Base-by-base conservation (phyloP, 495 filamentous ascomycete species). In the Penicillium parvum region DNA sequence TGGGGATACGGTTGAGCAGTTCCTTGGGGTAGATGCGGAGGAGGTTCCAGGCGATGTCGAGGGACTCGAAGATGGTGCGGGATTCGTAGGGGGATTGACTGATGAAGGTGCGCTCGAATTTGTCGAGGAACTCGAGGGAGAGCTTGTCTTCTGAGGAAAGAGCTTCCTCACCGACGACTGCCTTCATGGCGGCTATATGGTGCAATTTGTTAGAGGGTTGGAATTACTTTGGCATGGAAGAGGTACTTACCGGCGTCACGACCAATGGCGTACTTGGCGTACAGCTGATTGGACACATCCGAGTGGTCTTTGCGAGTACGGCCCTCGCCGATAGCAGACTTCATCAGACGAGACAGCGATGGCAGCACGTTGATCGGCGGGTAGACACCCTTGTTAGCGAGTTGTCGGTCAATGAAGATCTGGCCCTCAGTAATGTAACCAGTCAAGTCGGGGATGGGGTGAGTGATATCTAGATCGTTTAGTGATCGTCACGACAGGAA, bases 221-320 rank as follows among this genome's bases (percentile, higher is more conserved):
- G 19, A 12, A 9, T 11, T 4, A 15, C 2, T 2, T 26, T n/a
- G 37, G 5, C 3, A 7, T n/a, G 28, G 38, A 22, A 27, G 30
- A 11, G 9, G 0, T 47, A 57, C 71, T 61, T 50, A 75, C 72
- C 72, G 26, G 91, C 92, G 61, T 99, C 92, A 73, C 89, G 88
- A 61, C 92, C 92, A 60, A 99, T 97, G 65, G 92, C 92, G 66
- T 99, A 99, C 73, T 99, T 99, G 64, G 92, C 92, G 67, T 99
- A 99, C 45, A 99, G 80, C 74, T 99, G 92, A 75, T 97, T 97
- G 44, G 94, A 97, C 26, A 99, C 92, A 68, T 99, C 92, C 43
- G 86, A 85, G 69, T 99, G 92, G 61, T 99, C 92, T 69, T 86
- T 87, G 49, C 92, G 84, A 3, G 92, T 97, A 72, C 85, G 91